Base-by-base conservation (phyloP, 2,329 filamentous ascomycete genomes). In the Teratosphaeria epicoccoides region DNA sequence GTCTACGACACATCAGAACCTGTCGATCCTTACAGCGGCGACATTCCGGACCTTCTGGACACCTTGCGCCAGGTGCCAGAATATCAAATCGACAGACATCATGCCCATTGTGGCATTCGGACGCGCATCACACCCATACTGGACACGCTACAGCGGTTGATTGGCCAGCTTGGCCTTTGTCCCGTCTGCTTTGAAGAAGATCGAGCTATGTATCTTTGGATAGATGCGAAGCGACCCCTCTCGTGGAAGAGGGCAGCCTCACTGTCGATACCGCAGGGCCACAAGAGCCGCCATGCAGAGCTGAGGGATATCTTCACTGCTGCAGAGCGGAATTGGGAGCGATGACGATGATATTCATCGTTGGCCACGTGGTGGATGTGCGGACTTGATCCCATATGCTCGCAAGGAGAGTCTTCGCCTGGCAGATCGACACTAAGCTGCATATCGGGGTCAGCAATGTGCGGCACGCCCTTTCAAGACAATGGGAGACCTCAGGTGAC, bases 81-180 rank as follows among this genome's bases (percentile, higher is more conserved):
- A 51, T 89, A 89, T 63, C 86, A 89, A 65, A 77, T 89, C 53
- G 84, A 90, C 66, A 78, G 77, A 57, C 74, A 88, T 62, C 86
- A 90, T 65, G 75, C 76, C 1, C 85, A 88, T 65, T 90, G 86
- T 62, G 86, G 86, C 1, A 72, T 87, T 33, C 73, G 84, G 44
- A 81, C 79, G 2, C 75, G 81, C 17, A 67, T 88, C 3, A 70
- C 85, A 37, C 83, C 84, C 6, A 75, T 86, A 3, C 66, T 88
- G 14, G 82, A 85, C 50, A 78, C 82, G 49, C 69, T 89, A 25
- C 75, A 80, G 52, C 66, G 68, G 24, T 65, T 65, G 22, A 53
- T 74, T 4, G 66, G 63, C 46, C 68, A 72, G 48, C 60, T 72
- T 23, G 73, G 72, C 4, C 68, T 76, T 10, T 76, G 73, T 55